Conservation (phyloP, 2,329 filamentous ascomycete species). For the Neopestalotiopsis clavispora region DNA sequence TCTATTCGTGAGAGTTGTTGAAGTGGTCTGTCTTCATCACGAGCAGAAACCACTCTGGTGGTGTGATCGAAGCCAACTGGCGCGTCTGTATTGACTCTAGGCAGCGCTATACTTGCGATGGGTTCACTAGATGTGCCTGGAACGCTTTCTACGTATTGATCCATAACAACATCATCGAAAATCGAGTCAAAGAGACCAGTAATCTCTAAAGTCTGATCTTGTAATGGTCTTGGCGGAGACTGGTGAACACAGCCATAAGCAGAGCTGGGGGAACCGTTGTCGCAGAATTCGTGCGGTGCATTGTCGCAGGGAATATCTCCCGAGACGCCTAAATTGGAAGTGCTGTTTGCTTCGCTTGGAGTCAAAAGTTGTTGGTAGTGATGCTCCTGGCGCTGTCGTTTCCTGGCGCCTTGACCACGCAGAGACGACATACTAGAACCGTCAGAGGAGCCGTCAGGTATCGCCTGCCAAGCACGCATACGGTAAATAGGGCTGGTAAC, state of each 20-base stretch:
- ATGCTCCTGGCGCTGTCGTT: background rate
- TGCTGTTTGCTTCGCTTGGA: background rate
- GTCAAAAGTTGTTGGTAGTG: background rate
- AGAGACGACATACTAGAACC: background rate
- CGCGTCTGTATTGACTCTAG: background rate
- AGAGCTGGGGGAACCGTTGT: background rate
- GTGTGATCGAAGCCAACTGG: background rate
- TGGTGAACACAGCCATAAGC: background rate
- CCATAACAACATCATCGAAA: background rate
- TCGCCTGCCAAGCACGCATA: slow-evolving; percentile 8
- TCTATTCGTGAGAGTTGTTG: background rate
- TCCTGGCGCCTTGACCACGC: background rate
- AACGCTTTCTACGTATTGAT: background rate
- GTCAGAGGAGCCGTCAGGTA: background rate
- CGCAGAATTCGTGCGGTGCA: background rate
- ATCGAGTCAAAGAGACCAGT: background rate
- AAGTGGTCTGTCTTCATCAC: background rate
- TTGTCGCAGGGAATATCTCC: background rate
- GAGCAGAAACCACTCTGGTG: background rate
- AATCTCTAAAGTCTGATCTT: background rate
- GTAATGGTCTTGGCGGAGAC: background rate
- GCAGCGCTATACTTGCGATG: background rate
- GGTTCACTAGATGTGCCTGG: background rate
- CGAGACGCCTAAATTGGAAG: background rate
- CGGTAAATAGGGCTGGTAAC: slow-evolving; percentile 16